phyloP scores from a whole-genome alignment of 352 stramenopile species.

The Phytophthora capsici region DNA sequence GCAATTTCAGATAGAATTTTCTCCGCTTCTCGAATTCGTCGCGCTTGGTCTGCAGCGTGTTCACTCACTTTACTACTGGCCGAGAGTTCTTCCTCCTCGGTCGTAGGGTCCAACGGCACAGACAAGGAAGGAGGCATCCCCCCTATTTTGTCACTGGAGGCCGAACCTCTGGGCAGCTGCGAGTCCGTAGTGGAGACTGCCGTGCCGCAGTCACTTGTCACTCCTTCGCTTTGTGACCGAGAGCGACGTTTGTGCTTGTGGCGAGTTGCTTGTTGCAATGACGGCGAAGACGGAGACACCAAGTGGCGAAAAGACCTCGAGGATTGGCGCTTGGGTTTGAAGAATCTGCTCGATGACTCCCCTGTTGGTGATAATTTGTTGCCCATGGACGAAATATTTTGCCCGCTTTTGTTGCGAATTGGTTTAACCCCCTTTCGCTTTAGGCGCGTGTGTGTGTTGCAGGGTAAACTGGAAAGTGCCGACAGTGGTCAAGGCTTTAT shows the following conservation, averaged over 20 bases:
- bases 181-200: slow-evolving; percentile 33
- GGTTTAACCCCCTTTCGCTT: neutral
- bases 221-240: slow-evolving; percentile 38
- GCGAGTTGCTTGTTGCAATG: slow-evolving; percentile 1
- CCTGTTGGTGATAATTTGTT: slow-evolving; percentile 22
- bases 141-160: slow-evolving; percentile 21
- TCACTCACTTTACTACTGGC: slow-evolving; percentile 12
- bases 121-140: slow-evolving; percentile 8
- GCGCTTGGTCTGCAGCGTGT: slow-evolving; percentile 21
- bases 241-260: slow-evolving; percentile 29
- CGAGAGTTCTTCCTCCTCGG: slow-evolving; percentile 31
- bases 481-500: neutral
- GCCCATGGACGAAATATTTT: slow-evolving; percentile 30
- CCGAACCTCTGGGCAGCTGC: slow-evolving; percentile 28
- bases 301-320: slow-evolving; percentile 8
- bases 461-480: slow-evolving; percentile 33
- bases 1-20: slow-evolving; percentile 76
- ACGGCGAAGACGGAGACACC: slow-evolving; percentile 23
- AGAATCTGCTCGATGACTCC: slow-evolving; percentile 19
- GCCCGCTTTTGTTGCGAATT: neutral
- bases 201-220: slow-evolving; percentile 44
- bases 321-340: slow-evolving; percentile 23
- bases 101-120: slow-evolving; percentile 21
- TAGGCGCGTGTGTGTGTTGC: slow-evolving; percentile 5
- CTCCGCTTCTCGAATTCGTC: slow-evolving; percentile 65